Percentiles rank a stretch among this genome's conserved stretches.
These are phyloP conservation scores for Phytopythium kandeliae DNA, from an alignment of 352 stramenopile species.

Conservation along the genomic window DNA sequence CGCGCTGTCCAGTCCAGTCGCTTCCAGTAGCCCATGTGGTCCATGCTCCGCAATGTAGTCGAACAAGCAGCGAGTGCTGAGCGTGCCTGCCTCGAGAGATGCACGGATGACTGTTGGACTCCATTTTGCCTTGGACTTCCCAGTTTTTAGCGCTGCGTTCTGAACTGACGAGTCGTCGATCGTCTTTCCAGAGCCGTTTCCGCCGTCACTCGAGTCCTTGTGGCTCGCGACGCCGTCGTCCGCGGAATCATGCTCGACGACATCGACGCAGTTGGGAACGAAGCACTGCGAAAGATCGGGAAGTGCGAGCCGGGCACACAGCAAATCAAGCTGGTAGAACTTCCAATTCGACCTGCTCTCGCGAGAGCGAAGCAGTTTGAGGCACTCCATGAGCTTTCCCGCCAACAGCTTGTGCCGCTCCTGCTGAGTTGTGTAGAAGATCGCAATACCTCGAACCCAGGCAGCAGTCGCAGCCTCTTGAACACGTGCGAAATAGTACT, in stretches of 20 bases:
- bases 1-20: slow-evolving; percentile 21
- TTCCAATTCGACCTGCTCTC: slow-evolving; percentile 38
- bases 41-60: slow-evolving; percentile 63
- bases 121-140: slow-evolving; percentile 65
- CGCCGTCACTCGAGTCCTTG: neutral
- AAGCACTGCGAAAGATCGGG: slow-evolving; percentile 76
- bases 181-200: slow-evolving; percentile 23
- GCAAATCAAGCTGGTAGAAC: slow-evolving; percentile 72
- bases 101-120: slow-evolving; percentile 36
- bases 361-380: slow-evolving; percentile 22
- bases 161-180: slow-evolving; percentile 70
- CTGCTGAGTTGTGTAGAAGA: slow-evolving; percentile 71
- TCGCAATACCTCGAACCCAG: slow-evolving; percentile 64
- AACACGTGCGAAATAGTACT: slow-evolving; percentile 47
- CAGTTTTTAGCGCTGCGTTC: slow-evolving; percentile 50
- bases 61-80: slow-evolving; percentile 61
- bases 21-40: slow-evolving; percentile 49
- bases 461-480: slow-evolving; percentile 62
- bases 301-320: slow-evolving; percentile 69
- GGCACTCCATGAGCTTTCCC: slow-evolving; percentile 48
- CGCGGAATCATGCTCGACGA: slow-evolving; percentile 40
- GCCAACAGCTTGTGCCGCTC: slow-evolving; percentile 52
- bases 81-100: slow-evolving; percentile 52
- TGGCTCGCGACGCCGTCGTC: slow-evolving; percentile 10
- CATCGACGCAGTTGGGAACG: slow-evolving; percentile 57